Percentiles rank a stretch among this genome's conserved stretches.
These are phyloP conservation scores for Suhomyces bokatorum DNA, from an alignment of 1,139 yeast genomes.

Conservation along the genomic window DNA sequence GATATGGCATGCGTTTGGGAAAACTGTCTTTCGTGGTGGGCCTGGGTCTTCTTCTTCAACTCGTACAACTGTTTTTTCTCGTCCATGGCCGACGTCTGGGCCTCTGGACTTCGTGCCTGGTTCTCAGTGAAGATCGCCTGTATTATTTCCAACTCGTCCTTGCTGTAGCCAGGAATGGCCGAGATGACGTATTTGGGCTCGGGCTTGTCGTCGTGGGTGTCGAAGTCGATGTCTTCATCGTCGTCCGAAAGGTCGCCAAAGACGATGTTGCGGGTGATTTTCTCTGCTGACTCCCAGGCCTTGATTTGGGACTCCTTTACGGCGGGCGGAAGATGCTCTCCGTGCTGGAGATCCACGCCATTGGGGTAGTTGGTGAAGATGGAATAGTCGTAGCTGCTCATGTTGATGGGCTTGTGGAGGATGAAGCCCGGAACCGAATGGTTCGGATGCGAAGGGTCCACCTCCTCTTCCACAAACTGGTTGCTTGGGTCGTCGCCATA, in stretches of 20 bases:
- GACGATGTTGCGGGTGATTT: conserved; percentile 36
- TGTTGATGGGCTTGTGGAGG: conserved; percentile 22
- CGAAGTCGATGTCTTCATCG: conserved; percentile 15
- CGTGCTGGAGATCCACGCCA: conserved; percentile 23
- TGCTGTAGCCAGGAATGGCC: conserved; percentile 45
- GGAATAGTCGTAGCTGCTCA: conserved; percentile 26
- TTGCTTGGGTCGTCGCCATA: conserved; percentile 3
- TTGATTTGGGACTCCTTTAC: conserved; percentile 38
- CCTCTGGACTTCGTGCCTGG: conserved; percentile 10
- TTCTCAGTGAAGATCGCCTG: conserved; percentile 16
- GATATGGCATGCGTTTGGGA: conserved; percentile 37
- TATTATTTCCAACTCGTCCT: conserved; percentile 34
- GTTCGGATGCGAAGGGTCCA: conserved; percentile 17
- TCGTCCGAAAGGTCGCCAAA: conserved; percentile 33
- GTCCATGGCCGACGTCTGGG: conserved; percentile 16
- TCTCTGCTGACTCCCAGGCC: conserved; percentile 52
- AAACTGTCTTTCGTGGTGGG: conserved; percentile 36
- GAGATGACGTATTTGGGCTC: conserved; percentile 17
- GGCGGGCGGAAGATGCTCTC: conserved; percentile 22
- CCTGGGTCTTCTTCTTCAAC: conserved; percentile 34
- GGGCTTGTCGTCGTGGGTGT: conserved; percentile 9
- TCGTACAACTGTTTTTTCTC: conserved; percentile 35
- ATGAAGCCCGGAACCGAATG: conserved; percentile 19
- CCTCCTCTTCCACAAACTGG: conserved; percentile 7
- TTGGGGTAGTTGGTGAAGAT: conserved; percentile 25